phyloP scores from a whole-genome alignment of 2,329 filamentous ascomycete species.

The Aspergillus sp. region DNA sequence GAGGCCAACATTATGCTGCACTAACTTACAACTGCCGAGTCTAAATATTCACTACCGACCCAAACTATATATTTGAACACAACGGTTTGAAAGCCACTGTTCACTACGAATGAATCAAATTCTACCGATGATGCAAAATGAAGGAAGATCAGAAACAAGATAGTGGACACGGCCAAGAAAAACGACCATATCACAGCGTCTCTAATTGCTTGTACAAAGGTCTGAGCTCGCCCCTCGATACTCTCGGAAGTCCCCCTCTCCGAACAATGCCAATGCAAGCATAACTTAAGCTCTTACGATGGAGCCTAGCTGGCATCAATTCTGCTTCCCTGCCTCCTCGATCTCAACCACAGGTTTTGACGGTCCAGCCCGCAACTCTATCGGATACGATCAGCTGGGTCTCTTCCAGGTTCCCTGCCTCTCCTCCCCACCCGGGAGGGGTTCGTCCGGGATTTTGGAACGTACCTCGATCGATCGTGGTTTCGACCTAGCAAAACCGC shows the following conservation, averaged over 20 bases:
- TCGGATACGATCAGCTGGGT: neutral
- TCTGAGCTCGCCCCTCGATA: too few species aligned
- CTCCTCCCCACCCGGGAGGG: neutral
- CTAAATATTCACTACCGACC: neutral
- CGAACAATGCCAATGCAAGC: neutral
- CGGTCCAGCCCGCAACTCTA: neutral
- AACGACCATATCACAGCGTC: neutral
- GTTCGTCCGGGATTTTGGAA: neutral
- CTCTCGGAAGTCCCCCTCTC: neutral
- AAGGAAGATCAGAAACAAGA: neutral
- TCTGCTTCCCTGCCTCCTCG: neutral
- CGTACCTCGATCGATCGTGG: neutral
- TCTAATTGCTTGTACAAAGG: neutral
- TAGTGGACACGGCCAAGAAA: neutral
- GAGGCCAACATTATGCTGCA: neutral
- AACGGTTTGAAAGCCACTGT: too few species aligned
- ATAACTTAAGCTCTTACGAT: neutral
- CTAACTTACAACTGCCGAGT: neutral
- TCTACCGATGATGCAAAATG: neutral
- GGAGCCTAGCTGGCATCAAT: neutral
- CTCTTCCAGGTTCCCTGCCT: neutral
- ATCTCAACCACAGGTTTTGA: neutral
- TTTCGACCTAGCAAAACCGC: constrained; percentile 9
- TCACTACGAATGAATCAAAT: too few species aligned
- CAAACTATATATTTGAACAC: neutral